A percentile compares a stretch with the other conserved stretches of the same genome.
Evolutionary conservation across 495 filamentous ascomycete genomes (phyloP).

Genomic region (Cladorrhinum samala): DNA sequence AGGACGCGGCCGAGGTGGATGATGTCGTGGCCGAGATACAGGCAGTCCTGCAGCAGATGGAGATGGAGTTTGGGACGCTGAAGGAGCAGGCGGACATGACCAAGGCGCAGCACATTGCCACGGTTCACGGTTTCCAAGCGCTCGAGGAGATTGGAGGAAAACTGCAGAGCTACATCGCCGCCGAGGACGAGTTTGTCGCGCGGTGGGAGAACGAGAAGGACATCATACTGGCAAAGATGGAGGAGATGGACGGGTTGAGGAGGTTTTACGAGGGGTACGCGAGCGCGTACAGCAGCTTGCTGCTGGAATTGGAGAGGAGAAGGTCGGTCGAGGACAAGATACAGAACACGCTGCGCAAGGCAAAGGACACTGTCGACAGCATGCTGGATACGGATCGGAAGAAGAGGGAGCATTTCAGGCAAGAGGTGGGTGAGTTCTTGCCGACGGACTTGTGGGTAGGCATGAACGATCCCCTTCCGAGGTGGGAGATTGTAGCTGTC

Average conservation of each 20-base stretch:
- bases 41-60: slow-evolving; percentile 70
- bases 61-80: slow-evolving; percentile 54
- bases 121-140: slow-evolving; percentile 54
- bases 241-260: slow-evolving; percentile 65
- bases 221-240: slow-evolving; percentile 58
- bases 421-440: slow-evolving; percentile 77
- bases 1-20: slow-evolving; percentile 81
- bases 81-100: slow-evolving; percentile 51
- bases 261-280: slow-evolving; percentile 79
- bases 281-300: slow-evolving; percentile 72
- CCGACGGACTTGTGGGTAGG: slow-evolving; percentile 89
- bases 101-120: slow-evolving; percentile 39
- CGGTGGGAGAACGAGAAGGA: slow-evolving; percentile 72
- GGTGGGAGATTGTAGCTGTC: slow-evolving; percentile 39
- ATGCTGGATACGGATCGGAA: slow-evolving; percentile 67
- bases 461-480: slow-evolving; percentile 35
- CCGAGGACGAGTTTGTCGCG: slow-evolving; percentile 62
- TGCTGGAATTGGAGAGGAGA: slow-evolving; percentile 75
- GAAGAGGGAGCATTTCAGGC: slow-evolving; percentile 70
- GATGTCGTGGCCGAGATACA: slow-evolving; percentile 83
- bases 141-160: slow-evolving; percentile 62
- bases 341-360: slow-evolving; percentile 65
- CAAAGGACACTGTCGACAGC: slow-evolving; percentile 66
- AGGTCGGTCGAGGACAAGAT: slow-evolving; percentile 65
- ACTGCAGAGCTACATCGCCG: slow-evolving; percentile 61